Evolutionary conservation across 306 rosid genomes (phyloP).

Genomic region (Lathyrus tuberosus): DNA sequence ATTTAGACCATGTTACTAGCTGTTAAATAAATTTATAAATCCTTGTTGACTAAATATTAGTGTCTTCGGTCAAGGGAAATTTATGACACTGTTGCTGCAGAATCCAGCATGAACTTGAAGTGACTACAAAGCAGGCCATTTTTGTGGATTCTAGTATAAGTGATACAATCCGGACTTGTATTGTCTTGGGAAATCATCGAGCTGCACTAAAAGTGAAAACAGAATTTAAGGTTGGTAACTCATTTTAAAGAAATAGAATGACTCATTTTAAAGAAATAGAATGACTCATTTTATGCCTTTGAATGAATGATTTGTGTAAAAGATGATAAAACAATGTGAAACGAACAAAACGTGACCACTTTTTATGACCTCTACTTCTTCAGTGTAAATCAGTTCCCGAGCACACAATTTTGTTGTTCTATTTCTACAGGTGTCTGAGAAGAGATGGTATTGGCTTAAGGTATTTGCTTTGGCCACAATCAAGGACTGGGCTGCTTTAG

Average conservation of each 20-base stretch:
- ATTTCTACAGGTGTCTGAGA: slow-evolving; percentile 84
- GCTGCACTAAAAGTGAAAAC: slow-evolving; percentile 90
- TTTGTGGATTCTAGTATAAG: slow-evolving; percentile 97
- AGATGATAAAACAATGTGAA: neutral
- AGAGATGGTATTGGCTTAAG: slow-evolving; percentile 99
- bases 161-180: slow-evolving; percentile 95
- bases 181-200: slow-evolving; percentile 94
- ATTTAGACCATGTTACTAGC: slow-evolving; percentile 6
- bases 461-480: slow-evolving; percentile 95
- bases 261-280: slow-evolving; percentile 30
- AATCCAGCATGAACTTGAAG: slow-evolving; percentile 90
- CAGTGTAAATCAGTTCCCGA: slow-evolving; percentile 22
- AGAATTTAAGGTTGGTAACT: slow-evolving; percentile 82
- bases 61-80: slow-evolving; percentile 16
- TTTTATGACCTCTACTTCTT: slow-evolving; percentile 10
- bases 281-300: slow-evolving; percentile 33
- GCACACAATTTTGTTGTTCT: slow-evolving; percentile 27
- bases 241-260: slow-evolving; percentile 25
- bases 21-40: slow-evolving; percentile 8
- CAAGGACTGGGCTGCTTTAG: slow-evolving; percentile 90
- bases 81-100: slow-evolving; percentile 53
- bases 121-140: slow-evolving; percentile 90
- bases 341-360: slow-evolving; percentile 3
- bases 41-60: slow-evolving; percentile 28
- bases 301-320: slow-evolving; percentile 16